Evolutionary conservation across 495 filamentous ascomycete species (phyloP).

Genomic region (Recurvomyces mirabilis): DNA sequence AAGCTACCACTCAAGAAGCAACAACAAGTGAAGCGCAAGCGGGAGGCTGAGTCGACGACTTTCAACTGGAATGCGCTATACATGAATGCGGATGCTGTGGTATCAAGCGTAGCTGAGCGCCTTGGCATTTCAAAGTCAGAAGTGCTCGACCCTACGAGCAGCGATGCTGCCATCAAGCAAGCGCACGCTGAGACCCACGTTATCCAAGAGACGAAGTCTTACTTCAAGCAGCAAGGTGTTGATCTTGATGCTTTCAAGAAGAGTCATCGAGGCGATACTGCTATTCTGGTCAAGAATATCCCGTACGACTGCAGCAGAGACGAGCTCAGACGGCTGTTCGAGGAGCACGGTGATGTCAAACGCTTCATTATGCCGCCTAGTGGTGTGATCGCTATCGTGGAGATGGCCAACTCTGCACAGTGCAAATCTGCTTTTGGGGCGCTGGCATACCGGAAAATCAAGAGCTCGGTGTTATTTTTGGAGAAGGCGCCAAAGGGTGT

Average conservation of each 20-base stretch:
- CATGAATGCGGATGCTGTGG: slow-evolving; percentile 95
- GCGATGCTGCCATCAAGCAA: slow-evolving; percentile 89
- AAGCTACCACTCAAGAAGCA: slow-evolving; percentile 92
- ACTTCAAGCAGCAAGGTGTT: slow-evolving; percentile 75
- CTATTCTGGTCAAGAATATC: slow-evolving; percentile 92
- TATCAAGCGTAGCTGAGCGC: slow-evolving; percentile 77
- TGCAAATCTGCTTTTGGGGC: slow-evolving; percentile 70
- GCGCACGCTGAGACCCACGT: slow-evolving; percentile 92
- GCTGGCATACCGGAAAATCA: slow-evolving; percentile 79
- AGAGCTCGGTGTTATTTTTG: slow-evolving; percentile 81
- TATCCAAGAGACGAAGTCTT: slow-evolving; percentile 90
- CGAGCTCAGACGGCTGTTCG: slow-evolving; percentile 54
- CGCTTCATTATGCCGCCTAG: slow-evolving; percentile 82
- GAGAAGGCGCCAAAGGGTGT: slow-evolving; percentile 85
- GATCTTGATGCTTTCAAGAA: slow-evolving; percentile 84
- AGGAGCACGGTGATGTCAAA: slow-evolving; percentile 60
- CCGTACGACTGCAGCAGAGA: slow-evolving; percentile 63
- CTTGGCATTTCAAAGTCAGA: slow-evolving; percentile 82
- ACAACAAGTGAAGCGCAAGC: slow-evolving; percentile 71
- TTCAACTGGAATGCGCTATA: slow-evolving; percentile 98
- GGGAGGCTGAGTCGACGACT: slow-evolving; percentile 57
- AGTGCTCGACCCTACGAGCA: slow-evolving; percentile 82
- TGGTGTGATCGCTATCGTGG: slow-evolving; percentile 84
- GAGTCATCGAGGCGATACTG: slow-evolving; percentile 68
- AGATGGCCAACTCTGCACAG: slow-evolving; percentile 66